Conservation (phyloP, 73 alveolate genomes). For the Tetrahymena malaccensis region DNA sequence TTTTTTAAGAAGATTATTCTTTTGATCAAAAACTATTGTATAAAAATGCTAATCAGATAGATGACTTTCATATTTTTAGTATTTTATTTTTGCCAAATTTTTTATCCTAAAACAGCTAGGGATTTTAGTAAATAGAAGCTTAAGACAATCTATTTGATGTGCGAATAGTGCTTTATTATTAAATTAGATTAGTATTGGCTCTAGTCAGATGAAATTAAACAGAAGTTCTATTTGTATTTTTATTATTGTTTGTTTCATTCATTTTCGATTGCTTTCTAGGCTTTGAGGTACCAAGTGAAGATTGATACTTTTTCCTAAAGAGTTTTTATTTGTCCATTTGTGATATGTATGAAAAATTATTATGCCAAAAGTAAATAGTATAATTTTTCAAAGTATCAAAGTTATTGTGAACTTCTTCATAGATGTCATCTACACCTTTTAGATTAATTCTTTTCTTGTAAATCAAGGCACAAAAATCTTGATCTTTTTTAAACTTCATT, state of each 20-base stretch:
- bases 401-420: not conserved
- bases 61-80: not conserved
- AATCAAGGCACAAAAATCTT: not conserved
- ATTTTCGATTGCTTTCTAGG: not conserved
- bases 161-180: not conserved
- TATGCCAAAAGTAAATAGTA: not conserved
- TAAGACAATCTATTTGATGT: not conserved
- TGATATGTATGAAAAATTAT: not conserved
- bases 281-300: not conserved
- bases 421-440: not conserved
- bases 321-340: not conserved
- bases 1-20: not conserved
- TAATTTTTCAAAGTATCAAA: not conserved
- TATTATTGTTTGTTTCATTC: not conserved
- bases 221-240: not conserved
- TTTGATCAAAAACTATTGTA: too few relatives aligned
- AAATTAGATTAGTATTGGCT: not conserved
- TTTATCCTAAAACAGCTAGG: not conserved
- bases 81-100: not conserved
- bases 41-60: not conserved
- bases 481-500: not conserved
- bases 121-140: not conserved
- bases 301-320: not conserved
- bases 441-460: not conserved
- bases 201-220: not conserved